Evolutionary conservation across 2,329 filamentous ascomycete species (phyloP), one percentile per base, ranked within the genome.

Genomic region (Phialemonium atrogriseum): DNA sequence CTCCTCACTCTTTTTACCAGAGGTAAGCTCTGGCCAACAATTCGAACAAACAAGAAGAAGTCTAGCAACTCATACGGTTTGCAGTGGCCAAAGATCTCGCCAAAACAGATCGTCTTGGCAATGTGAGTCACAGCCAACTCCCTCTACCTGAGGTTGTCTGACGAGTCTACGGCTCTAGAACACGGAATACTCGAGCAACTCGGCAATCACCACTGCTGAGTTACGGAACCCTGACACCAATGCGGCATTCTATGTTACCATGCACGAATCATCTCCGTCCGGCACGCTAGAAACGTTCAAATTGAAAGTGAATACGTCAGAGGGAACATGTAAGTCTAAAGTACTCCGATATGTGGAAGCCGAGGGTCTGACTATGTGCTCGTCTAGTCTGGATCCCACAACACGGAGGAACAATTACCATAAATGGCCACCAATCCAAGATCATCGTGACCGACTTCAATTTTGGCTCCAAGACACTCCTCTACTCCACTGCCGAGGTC

Each of bases 341-440:
- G n/a, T n/a, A n/a, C n/a, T n/a, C n/a, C n/a, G n/a, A n/a, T n/a
- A n/a, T n/a, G n/a, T n/a, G n/a, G n/a, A n/a, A n/a, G n/a, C n/a
- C n/a, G n/a, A n/a, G n/a, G n/a, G n/a, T n/a, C n/a, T n/a, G n/a
- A n/a, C n/a, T n/a, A n/a, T n/a, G n/a, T n/a, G n/a, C n/a, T n/a
- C n/a, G n/a, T n/a, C 4, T 27, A 40, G 43, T 77, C 7, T 68
- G 62, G 1, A 59, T 80, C 10, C 73, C 75, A 1, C 64, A 66
- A 34, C 57, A 64, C 27, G 61, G 56, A 2, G 58, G 57, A 0
- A 46, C 50, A 0, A 64, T 77, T 26, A 56, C 65, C 5, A 59
- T 80, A 24, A 66, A 77, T 34, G 76, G 76, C 2, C 69, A 76
- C 22, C 69, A 77, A 34, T 68, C 73, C 7, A 78, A 79, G 57